Conservation (phyloP, 345 rosid genomes). For the Salix arbutifolia region DNA sequence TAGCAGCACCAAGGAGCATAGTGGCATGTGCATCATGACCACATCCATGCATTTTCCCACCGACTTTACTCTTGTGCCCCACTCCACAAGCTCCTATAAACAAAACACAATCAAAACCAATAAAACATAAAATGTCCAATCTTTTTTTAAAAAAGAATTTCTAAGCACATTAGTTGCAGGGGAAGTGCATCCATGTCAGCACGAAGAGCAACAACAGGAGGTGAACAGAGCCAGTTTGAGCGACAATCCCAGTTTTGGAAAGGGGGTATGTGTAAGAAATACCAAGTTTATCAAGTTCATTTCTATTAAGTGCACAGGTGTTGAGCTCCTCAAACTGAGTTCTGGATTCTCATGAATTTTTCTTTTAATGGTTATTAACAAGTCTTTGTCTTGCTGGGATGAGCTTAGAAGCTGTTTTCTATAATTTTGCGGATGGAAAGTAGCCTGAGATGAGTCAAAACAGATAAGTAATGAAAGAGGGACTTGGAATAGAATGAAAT, state of each 20-base stretch:
- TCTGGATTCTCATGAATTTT: constrained; percentile 85
- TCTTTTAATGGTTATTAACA: constrained; percentile 63
- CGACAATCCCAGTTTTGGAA: constrained; percentile 69
- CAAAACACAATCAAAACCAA: not conserved
- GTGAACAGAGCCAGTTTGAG: constrained; percentile 59
- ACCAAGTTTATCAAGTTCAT: constrained; percentile 53
- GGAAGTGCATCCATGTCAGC: constrained; percentile 93
- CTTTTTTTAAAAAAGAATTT: not conserved
- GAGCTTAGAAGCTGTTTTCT: constrained; percentile 32
- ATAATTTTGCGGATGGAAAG: constrained; percentile 16
- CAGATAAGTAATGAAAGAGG: constrained; percentile 14
- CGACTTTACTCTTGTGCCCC: constrained; percentile 80
- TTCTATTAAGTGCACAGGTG: constrained; percentile 69
- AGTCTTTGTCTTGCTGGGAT: constrained; percentile 46
- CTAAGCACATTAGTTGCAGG: constrained; percentile 34
- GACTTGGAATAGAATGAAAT: not conserved
- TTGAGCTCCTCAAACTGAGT: constrained; percentile 63
- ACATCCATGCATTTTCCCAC: constrained; percentile 83
- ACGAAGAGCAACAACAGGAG: constrained; percentile 72
- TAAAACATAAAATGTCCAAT: not conserved
- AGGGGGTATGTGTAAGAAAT: constrained; percentile 58
- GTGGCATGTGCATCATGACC: constrained; percentile 85
- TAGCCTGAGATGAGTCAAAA: not conserved
- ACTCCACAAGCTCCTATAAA: constrained; percentile 67
- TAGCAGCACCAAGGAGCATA: constrained; percentile 91